Conservation (phyloP, 2,329 filamentous ascomycete species). For the Beauveria scarabaeidicola region DNA sequence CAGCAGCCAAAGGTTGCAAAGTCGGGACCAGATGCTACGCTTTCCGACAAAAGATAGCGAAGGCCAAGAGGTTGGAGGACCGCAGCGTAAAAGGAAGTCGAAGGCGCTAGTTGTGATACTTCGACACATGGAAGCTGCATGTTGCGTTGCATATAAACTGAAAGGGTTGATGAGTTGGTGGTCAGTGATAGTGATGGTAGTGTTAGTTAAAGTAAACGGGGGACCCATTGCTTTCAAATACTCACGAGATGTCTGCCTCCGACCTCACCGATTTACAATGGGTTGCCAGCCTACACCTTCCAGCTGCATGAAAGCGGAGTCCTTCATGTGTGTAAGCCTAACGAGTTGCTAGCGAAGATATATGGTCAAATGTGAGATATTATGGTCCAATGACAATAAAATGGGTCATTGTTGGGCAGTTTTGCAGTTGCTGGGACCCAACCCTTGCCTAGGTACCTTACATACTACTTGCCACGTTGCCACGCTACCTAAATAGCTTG, state of each 20-base stretch:
- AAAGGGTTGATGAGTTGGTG: neutral
- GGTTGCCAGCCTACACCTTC: neutral
- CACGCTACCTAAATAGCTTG: too few species aligned
- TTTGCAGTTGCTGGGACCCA: conserved; percentile 5
- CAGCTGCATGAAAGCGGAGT: conserved; percentile 9
- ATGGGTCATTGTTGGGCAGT: conserved; percentile 7
- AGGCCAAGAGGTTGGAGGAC: conserved; percentile 72
- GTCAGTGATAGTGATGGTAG: neutral
- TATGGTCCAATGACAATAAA: conserved; percentile 7
- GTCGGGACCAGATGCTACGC: neutral
- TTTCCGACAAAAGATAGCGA: conserved; percentile 37
- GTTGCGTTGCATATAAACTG: conserved; percentile 13
- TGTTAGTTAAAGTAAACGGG: neutral
- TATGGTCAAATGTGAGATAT: neutral
- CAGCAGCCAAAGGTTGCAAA: conserved; percentile 9
- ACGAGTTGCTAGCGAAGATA: neutral
- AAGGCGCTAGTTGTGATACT: conserved; percentile 70
- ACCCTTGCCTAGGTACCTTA: neutral
- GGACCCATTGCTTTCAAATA: neutral
- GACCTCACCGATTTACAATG: neutral
- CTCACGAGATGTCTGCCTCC: neutral
- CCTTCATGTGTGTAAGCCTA: conserved; percentile 4
- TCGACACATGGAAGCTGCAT: conserved; percentile 44
- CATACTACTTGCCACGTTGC: too few species aligned
- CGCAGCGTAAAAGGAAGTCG: conserved; percentile 76